Conservation (phyloP, 2,329 filamentous ascomycete genomes). For the Oidium heveae region DNA sequence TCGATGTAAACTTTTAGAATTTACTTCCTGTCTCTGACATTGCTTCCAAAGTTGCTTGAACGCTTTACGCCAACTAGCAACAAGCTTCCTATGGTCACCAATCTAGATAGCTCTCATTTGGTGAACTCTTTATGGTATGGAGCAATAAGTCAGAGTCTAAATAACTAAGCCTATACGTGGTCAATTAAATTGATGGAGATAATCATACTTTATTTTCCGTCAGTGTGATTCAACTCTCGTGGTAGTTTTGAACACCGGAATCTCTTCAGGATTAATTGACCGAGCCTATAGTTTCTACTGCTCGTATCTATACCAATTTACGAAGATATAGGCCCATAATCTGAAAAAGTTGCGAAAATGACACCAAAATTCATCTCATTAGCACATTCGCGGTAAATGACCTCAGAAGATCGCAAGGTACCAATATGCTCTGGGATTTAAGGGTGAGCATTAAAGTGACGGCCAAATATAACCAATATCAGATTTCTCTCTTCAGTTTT, state of each 20-base stretch:
- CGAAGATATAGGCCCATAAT: not conserved
- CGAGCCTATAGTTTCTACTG: not conserved
- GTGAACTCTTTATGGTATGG: not conserved
- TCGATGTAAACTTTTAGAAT: not conserved
- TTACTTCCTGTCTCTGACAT: not conserved
- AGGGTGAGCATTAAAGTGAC: not conserved
- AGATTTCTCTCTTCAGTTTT: not conserved
- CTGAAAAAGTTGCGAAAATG: not conserved
- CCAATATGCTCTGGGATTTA: not conserved
- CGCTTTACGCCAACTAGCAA: not conserved
- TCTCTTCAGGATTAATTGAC: not conserved
- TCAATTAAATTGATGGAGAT: not conserved
- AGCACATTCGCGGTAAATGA: not conserved
- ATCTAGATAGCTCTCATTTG: not conserved
- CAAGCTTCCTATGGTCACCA: not conserved
- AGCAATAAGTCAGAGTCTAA: not conserved
- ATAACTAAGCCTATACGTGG: not conserved
- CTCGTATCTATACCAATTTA: not conserved
- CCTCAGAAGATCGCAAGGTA: not conserved
- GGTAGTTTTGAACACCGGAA: not conserved
- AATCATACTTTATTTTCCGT: not conserved
- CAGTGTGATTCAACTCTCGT: not conserved
- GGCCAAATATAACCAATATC: not conserved
- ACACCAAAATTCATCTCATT: not conserved
- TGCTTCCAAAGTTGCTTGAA: not conserved